These are phyloP conservation scores for Phalaenopsis aphrodite DNA, from an alignment of 106 monocot species.

Conservation along the genomic window DNA sequence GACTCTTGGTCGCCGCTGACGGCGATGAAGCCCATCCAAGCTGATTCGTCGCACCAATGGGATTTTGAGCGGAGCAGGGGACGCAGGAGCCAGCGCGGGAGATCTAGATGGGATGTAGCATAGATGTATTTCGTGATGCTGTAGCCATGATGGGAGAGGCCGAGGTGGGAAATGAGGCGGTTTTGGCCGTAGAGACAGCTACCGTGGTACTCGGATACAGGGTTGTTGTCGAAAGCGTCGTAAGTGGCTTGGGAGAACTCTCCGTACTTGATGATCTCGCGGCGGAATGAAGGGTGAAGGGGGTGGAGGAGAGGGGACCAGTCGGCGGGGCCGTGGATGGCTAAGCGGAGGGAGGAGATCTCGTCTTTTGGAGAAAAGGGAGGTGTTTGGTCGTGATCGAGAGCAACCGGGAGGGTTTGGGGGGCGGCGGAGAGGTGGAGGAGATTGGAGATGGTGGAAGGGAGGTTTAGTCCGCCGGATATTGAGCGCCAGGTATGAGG, in stretches of 20 bases:
- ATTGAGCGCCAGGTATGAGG: not conserved
- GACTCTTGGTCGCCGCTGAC: constrained; percentile 49
- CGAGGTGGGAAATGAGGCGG: constrained; percentile 32
- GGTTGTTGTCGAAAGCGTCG: constrained; percentile 68
- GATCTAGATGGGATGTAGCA: constrained; percentile 47
- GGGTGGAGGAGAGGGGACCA: constrained; percentile 56
- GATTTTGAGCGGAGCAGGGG: constrained; percentile 24
- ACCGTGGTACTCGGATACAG: constrained; percentile 36
- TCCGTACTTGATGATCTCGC: constrained; percentile 68
- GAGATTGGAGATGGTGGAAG: constrained; percentile 17
- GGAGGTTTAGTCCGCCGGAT: not conserved
- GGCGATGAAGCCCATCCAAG: constrained; percentile 77
- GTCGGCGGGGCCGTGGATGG: constrained; percentile 37
- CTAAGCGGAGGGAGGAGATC: constrained; percentile 29
- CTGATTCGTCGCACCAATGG: constrained; percentile 59
- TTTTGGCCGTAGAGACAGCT: constrained; percentile 35
- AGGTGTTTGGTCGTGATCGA: constrained; percentile 7
- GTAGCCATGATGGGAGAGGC: constrained; percentile 34
- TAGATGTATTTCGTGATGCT: constrained; percentile 49
- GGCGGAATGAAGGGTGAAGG: constrained; percentile 62
- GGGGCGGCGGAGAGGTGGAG: constrained; percentile 16
- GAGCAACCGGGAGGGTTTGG: not conserved
- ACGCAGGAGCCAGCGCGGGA: constrained; percentile 38
- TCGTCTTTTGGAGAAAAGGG: constrained; percentile 41
- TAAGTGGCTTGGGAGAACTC: constrained; percentile 74